Base-by-base conservation (phyloP, 768 basidiomycete genomes). In the Suillus subaureus region DNA sequence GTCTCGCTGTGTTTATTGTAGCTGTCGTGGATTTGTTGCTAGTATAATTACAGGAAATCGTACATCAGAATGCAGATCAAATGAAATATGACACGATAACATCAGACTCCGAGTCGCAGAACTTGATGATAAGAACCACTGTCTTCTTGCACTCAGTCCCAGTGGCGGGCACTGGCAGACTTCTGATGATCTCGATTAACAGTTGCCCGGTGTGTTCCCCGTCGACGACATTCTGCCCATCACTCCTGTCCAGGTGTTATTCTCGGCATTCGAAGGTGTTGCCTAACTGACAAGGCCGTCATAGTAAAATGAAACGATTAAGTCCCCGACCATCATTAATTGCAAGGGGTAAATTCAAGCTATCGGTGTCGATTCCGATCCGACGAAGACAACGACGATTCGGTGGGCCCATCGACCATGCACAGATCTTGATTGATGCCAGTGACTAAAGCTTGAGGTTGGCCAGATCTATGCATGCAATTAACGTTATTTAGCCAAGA, bases 31-130 rank as follows among this genome's bases (percentile, higher is more conserved):
- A 18, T 61, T 62, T 63, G 56, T 64, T 18, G 16, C 40, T 63
- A 64, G 12, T 37, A 16, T 58, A 62, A 62, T 61, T 60, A 62
- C 61, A 52, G 61, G 16, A 52, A 52, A 40, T 60, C 42, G 39
- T 58, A 55, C 58, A 58, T 39, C 55, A 39, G 37, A 39, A 39
- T 21, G 39, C 58, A 40, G 6, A 42, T 40, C 21, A 60, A 42
- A 58, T 39, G 6, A 26, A 60, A 40, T 55, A 18, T 33, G 16
- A 40, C n/a, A 13, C 12, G 12, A 55, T 35, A 6, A 35, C 12
- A 35, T 18, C 18, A 54, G 52, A 54, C 31, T n/a, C 54, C 21
- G 54, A 55, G 31, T 55, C 54, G 54, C 33, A 55, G 54, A 55
- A 7, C 28, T 28, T 28, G 26, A 26, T 26, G 23, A 16, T 51